These are phyloP conservation scores for Rhizopogon vulgaris DNA, from an alignment of 768 basidiomycete species.

Conservation along the genomic window DNA sequence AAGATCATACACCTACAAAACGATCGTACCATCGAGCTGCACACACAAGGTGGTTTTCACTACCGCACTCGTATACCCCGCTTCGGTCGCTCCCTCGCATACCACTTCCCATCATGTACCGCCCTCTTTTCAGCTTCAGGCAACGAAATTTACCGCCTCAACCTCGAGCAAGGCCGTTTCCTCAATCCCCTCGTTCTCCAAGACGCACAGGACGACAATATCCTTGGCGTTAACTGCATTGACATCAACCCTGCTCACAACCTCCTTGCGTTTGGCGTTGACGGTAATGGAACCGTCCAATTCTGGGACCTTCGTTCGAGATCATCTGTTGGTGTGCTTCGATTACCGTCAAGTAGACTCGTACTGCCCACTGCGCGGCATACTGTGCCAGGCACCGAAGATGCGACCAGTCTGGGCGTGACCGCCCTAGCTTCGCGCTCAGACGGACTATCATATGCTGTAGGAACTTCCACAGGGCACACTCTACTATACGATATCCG, in stretches of 20 bases:
- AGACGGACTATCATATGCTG: conserved; percentile 90
- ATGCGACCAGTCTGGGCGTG: conserved; percentile 37
- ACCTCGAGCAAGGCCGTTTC: conserved; percentile 92
- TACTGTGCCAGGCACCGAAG: conserved; percentile 28
- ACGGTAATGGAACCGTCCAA: conserved; percentile 82
- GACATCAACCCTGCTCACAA: conserved; percentile 94
- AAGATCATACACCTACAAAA: conserved; percentile 96
- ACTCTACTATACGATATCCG: conserved; percentile 93
- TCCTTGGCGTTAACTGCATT: conserved; percentile 82
- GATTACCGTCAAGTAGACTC: conserved; percentile 51
- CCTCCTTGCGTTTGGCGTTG: conserved; percentile 82
- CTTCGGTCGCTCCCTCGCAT: conserved; percentile 87
- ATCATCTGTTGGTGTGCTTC: conserved; percentile 61
- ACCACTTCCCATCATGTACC: conserved; percentile 93
- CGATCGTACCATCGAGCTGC: conserved; percentile 90
- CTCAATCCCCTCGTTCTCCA: conserved; percentile 71
- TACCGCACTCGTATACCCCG: conserved; percentile 91
- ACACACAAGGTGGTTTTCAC: conserved; percentile 90
- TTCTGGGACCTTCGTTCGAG: conserved; percentile 96
- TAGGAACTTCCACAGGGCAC: conserved; percentile 94
- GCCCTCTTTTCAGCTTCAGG: conserved; percentile 81
- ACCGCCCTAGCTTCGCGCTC: conserved; percentile 80
- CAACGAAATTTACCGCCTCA: conserved; percentile 85
- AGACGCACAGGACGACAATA: conserved; percentile 43
- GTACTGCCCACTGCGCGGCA: conserved; percentile 32